Evolutionary conservation across 257 asterid species (phyloP).

Genomic region (Plantago major): DNA sequence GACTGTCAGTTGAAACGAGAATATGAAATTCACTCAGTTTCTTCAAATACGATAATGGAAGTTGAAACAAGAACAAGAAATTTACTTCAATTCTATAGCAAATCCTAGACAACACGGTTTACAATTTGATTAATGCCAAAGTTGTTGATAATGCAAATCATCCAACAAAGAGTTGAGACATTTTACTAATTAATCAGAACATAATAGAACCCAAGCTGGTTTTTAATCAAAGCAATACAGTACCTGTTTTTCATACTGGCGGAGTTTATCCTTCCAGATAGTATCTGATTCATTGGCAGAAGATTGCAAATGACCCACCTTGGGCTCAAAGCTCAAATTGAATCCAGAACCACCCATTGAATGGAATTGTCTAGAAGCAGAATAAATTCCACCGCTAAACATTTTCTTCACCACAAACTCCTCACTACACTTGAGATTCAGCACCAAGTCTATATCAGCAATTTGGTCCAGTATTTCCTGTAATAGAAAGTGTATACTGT

Average conservation of each 20-base stretch:
- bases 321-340: conserved; percentile 34
- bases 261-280: conserved; percentile 54
- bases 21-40: background rate
- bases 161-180: background rate
- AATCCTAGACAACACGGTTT: too few species aligned
- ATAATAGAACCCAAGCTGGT: background rate
- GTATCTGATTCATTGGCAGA: conserved; percentile 29
- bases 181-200: background rate
- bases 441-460: conserved; percentile 74
- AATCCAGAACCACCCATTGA: conserved; percentile 41
- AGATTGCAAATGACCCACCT: conserved; percentile 29
- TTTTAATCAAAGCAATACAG: background rate
- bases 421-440: conserved; percentile 67
- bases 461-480: conserved; percentile 84
- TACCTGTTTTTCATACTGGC: conserved; percentile 63
- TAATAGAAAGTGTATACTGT: background rate
- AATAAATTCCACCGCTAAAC: conserved; percentile 30
- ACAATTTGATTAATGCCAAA: too few species aligned
- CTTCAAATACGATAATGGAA: too few species aligned
- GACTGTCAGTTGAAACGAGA: conserved; percentile 5
- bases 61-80: too few species aligned
- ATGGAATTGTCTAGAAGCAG: conserved; percentile 41
- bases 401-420: conserved; percentile 34
- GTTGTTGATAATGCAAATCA: background rate
- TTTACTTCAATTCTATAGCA: too few species aligned